These are phyloP conservation scores for Candida neerlandica DNA, from an alignment of 1,139 yeast genomes.

Conservation along the genomic window DNA sequence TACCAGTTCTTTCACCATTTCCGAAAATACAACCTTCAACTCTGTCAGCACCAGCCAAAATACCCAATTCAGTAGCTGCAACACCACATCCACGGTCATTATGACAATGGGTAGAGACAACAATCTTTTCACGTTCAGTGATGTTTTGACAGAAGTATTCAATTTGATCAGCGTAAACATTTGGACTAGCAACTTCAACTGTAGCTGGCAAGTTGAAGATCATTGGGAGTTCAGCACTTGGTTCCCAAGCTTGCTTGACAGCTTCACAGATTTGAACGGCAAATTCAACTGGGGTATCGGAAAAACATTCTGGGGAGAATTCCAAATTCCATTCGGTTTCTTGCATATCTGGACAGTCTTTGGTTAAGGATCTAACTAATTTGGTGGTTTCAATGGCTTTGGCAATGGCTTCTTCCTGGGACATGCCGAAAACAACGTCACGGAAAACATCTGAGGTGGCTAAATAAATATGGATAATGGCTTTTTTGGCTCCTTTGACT, in stretches of 20 bases:
- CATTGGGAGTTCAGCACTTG: conserved; percentile 78
- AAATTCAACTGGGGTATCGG: conserved; percentile 84
- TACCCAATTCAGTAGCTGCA: conserved; percentile 94
- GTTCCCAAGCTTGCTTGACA: conserved; percentile 93
- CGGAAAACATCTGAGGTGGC: conserved; percentile 93
- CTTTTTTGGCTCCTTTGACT: conserved; percentile 84
- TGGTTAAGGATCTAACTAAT: conserved; percentile 79
- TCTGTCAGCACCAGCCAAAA: conserved; percentile 95
- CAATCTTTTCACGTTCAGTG: conserved; percentile 79
- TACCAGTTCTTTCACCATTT: conserved; percentile 98
- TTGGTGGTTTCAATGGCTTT: conserved; percentile 84
- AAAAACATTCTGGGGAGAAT: conserved; percentile 93
- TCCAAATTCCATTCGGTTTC: conserved; percentile 88
- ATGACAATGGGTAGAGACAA: conserved; percentile 92
- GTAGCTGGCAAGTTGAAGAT: conserved; percentile 97
- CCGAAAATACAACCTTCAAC: conserved; percentile 98
- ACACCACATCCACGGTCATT: conserved; percentile 98
- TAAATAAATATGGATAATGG: conserved; percentile 86
- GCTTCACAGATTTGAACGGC: conserved; percentile 90
- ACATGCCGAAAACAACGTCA: conserved; percentile 86
- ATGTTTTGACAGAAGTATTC: conserved; percentile 84
- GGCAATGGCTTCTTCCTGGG: conserved; percentile 74
- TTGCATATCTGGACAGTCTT: conserved; percentile 75
- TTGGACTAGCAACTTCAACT: conserved; percentile 95
- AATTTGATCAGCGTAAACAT: conserved; percentile 93